phyloP scores from a whole-genome alignment of 2,329 filamentous ascomycete species.

The Pseudopyricularia javanii region DNA sequence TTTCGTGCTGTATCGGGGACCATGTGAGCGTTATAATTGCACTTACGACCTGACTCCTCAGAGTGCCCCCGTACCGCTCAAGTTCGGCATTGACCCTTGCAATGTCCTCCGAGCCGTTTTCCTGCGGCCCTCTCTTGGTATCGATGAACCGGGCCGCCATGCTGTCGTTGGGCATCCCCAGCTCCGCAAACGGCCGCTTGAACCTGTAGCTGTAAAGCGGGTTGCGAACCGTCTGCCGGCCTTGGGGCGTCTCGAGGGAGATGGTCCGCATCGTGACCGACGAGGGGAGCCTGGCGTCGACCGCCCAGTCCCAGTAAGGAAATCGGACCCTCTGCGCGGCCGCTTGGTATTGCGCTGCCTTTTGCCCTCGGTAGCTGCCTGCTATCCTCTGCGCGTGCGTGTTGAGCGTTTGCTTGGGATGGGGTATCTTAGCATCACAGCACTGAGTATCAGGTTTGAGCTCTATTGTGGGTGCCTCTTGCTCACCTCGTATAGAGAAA shows the following conservation, averaged over 20 bases:
- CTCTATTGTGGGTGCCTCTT: not conserved
- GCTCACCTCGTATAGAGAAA: slow-evolving; percentile 40
- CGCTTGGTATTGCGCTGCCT: slow-evolving; percentile 23
- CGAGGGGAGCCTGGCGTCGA: slow-evolving; percentile 26
- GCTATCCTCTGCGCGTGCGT: slow-evolving; percentile 32
- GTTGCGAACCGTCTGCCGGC: slow-evolving; percentile 23
- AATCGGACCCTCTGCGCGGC: slow-evolving; percentile 33
- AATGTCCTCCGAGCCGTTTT: slow-evolving; percentile 21
- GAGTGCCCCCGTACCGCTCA: slow-evolving; percentile 11
- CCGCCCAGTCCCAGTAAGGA: slow-evolving; percentile 45
- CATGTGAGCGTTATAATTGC: not conserved
- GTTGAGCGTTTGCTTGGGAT: slow-evolving; percentile 36
- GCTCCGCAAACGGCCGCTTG: slow-evolving; percentile 14
- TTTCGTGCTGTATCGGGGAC: too few species aligned
- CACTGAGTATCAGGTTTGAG: not conserved
- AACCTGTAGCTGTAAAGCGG: slow-evolving; percentile 40
- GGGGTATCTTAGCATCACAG: not conserved
- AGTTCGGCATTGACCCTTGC: slow-evolving; percentile 8
- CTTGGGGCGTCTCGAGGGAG: slow-evolving; percentile 11
- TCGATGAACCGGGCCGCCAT: slow-evolving; percentile 13
- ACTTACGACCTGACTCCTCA: slow-evolving; percentile 15
- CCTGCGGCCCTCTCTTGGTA: slow-evolving; percentile 25
- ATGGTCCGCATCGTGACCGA: slow-evolving; percentile 18
- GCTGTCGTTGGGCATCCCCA: not conserved
- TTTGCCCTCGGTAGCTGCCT: slow-evolving; percentile 22